Evolutionary conservation across 257 asterid species (phyloP).

Genomic region (Scutellaria barbata): DNA sequence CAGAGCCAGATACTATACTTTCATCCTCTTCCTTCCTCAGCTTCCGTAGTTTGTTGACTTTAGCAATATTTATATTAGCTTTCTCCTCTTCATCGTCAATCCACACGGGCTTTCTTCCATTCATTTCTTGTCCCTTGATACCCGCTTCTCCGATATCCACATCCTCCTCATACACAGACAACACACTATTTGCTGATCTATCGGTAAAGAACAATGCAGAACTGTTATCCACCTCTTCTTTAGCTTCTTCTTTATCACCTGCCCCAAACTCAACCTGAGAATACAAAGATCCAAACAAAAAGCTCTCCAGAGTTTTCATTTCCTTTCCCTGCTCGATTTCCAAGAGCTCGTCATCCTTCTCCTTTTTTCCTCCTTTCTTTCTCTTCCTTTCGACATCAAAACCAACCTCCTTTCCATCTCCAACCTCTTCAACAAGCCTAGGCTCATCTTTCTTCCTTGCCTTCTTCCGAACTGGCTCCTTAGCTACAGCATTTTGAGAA

Average conservation of each 20-base stretch:
- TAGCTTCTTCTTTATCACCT: slow-evolving; percentile 55
- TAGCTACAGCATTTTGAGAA: slow-evolving; percentile 70
- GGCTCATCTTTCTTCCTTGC: slow-evolving; percentile 43
- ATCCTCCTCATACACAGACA: slow-evolving; percentile 72
- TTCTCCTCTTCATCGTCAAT: slow-evolving; percentile 87
- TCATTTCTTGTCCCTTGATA: slow-evolving; percentile 31
- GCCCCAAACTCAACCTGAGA: slow-evolving; percentile 64
- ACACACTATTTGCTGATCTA: slow-evolving; percentile 51
- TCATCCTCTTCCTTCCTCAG: slow-evolving; percentile 82
- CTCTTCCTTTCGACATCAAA: slow-evolving; percentile 45
- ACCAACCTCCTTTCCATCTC: slow-evolving; percentile 30
- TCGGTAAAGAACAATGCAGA: slow-evolving; percentile 75
- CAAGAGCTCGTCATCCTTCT: slow-evolving; percentile 36
- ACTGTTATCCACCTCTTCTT: slow-evolving; percentile 44
- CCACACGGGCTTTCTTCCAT: slow-evolving; percentile 73
- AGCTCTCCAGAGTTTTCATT: slow-evolving; percentile 70
- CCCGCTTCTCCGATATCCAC: slow-evolving; percentile 36
- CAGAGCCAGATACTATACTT: slow-evolving; percentile 66
- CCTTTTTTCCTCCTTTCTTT: slow-evolving; percentile 47
- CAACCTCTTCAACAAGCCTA: slow-evolving; percentile 35
- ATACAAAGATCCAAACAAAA: slow-evolving; percentile 74
- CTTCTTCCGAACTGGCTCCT: slow-evolving; percentile 53
- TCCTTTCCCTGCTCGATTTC: slow-evolving; percentile 64
- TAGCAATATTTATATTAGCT: slow-evolving; percentile 64
- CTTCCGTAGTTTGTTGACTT: slow-evolving; percentile 74